Base-by-base conservation (phyloP, 495 filamentous ascomycete genomes). In the Neurospora tetraspora region DNA sequence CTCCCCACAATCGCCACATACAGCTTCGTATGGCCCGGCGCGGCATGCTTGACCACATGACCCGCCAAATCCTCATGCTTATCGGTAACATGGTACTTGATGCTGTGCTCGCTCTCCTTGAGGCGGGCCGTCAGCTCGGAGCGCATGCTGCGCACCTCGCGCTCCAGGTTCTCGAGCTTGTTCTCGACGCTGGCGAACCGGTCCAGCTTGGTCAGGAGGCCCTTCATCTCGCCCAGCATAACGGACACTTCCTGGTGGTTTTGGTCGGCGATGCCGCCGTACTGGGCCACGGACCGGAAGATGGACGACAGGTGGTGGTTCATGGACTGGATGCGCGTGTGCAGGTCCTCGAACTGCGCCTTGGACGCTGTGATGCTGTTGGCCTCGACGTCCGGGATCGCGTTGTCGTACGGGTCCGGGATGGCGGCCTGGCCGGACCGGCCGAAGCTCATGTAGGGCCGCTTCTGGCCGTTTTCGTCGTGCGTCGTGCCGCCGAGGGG, bases 291-390 rank as follows among this genome's bases (percentile, higher is more conserved):
- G 61, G 92, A 85, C 59, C 88, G 88, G 80, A 91, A 86, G 78
- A 95, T 85, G 79, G 85, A 89, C 61, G 88, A 89, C 39, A 93
- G 82, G 70, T 91, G 89, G 74, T 94, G 90, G 83, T 90, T 90
- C 74, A 94, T 83, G 59, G 85, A 86, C 79, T 97, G 91, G 9
- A 98, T 81, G 10, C 93, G 90, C 84, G 91, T 91, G 80, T 93
- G 88, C 11, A 98, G 86, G 78, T 98, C 93, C 18, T 84, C 86
- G 78, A 97, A 95, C 77, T 96, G 93, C 31, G 86, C 85, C 70
- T 83, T 84, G 75, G 86, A 85, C 70, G 81, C 85, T 6, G 83
- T 80, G 70, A 88, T 85, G 11, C 81, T 77, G 12, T 84, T 83
- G 74, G 89, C 83, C 2, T 80, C 72, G 14, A 79, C 70, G 75